A percentile compares a stretch with the other conserved stretches of the same genome.
Conservation (phyloP, 805 yeast genomes). For the Yarrowia keelungensis region DNA sequence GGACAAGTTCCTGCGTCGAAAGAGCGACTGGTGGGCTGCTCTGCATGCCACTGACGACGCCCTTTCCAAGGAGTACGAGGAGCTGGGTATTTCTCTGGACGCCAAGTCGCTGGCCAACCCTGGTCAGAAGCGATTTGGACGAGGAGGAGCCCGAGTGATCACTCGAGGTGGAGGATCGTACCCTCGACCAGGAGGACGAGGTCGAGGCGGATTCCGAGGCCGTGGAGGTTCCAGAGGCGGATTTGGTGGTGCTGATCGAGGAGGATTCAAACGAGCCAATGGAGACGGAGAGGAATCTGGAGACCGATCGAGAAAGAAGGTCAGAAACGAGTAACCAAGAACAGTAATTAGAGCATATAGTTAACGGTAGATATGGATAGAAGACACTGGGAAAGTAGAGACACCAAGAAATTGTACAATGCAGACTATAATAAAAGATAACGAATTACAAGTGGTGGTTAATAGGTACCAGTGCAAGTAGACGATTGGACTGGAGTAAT, state of each 20-base stretch:
- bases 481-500: too few relatives aligned
- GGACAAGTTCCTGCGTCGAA: constrained; percentile 76
- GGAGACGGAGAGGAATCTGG: constrained; percentile 6
- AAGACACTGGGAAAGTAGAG: too few relatives aligned
- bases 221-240: constrained; percentile 8
- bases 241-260: constrained; percentile 9
- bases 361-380: constrained; percentile 1
- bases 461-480: too few relatives aligned
- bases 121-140: constrained; percentile 21
- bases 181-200: constrained; percentile 2
- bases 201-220: constrained; percentile 31
- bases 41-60: constrained; percentile 41
- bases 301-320: constrained; percentile 33
- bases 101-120: constrained; percentile 32
- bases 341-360: constrained; percentile 9
- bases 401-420: too few relatives aligned
- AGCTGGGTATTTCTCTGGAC: constrained; percentile 27
- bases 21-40: constrained; percentile 77
- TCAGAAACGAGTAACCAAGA: constrained; percentile 17
- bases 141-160: constrained; percentile 33
- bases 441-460: too few relatives aligned
- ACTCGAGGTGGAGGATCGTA: constrained; percentile 12
- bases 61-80: constrained; percentile 31
- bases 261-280: constrained; percentile 28
- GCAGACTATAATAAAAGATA: too few relatives aligned